Evolutionary conservation across 108 stramenopile species (phyloP).

Genomic region (Epipyxis sp.): DNA sequence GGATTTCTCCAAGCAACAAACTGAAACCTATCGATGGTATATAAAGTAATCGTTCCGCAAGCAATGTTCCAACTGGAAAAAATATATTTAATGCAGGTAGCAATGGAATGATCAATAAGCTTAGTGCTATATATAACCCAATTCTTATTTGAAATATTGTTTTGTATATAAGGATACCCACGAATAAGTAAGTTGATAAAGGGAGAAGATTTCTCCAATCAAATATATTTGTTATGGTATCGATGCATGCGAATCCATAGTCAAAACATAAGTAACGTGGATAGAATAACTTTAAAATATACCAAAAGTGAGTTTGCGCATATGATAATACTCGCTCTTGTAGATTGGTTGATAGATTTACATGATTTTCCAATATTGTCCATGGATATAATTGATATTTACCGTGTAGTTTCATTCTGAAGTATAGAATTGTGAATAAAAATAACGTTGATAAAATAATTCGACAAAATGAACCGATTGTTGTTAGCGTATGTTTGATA

Average conservation of each 20-base stretch:
- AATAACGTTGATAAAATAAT: too few species aligned
- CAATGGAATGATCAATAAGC: neutral
- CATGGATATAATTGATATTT: constrained; percentile 1
- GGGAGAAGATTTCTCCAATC: constrained; percentile 17
- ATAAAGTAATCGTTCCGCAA: constrained; percentile 30
- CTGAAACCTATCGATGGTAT: constrained; percentile 22
- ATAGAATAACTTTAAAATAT: constrained; percentile 21
- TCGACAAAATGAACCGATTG: too few species aligned
- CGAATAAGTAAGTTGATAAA: neutral
- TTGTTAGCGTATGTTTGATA: too few species aligned
- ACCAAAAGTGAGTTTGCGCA: constrained; percentile 27
- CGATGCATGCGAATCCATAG: constrained; percentile 30
- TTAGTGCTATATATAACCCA: neutral
- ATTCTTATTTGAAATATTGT: neutral
- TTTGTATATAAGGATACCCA: neutral
- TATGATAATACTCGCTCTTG: neutral
- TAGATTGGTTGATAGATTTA: neutral
- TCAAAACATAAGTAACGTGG: constrained; percentile 26
- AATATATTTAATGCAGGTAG: constrained; percentile 25
- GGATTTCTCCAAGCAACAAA: constrained; percentile 2
- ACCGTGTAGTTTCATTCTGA: constrained; percentile 1
- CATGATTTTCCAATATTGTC: constrained; percentile 34
- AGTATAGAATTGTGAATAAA: too few species aligned
- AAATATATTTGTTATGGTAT: neutral
- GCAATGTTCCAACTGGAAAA: constrained; percentile 24